A percentile compares a stretch with the other conserved stretches of the same genome.
These are phyloP conservation scores for Rhodocollybia butyracea DNA, from an alignment of 768 basidiomycete genomes.

Conservation along the genomic window DNA sequence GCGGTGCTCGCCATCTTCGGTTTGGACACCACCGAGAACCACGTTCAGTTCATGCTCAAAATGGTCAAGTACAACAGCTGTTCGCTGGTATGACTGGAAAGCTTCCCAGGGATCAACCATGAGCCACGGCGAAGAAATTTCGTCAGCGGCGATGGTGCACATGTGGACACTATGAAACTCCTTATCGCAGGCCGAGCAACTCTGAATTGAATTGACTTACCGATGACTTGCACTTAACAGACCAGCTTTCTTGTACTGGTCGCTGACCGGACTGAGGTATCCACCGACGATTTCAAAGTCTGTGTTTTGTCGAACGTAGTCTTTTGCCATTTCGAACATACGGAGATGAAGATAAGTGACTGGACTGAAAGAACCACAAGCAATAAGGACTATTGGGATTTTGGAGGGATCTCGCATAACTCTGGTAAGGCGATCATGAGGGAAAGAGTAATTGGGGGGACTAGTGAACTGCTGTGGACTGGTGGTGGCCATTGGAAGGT, in stretches of 20 bases:
- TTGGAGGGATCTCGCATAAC: conserved; percentile 59
- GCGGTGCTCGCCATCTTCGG: conserved; percentile 71
- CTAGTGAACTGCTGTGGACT: conserved; percentile 42
- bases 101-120: conserved; percentile 99
- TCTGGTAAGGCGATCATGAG: conserved; percentile 58
- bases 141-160: conserved; percentile 86
- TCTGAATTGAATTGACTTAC: conserved; percentile 46
- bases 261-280: conserved; percentile 94
- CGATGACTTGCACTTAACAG: conserved; percentile 84
- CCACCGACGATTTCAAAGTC: conserved; percentile 93
- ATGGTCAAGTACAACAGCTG: conserved; percentile 95
- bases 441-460: conserved; percentile 66
- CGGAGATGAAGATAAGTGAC: conserved; percentile 97
- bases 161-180: conserved; percentile 63
- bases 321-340: conserved; percentile 99
- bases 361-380: conserved; percentile 97
- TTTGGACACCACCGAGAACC: conserved; percentile 72
- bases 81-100: conserved; percentile 90
- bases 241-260: conserved; percentile 96
- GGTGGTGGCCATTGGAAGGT: conserved; percentile 1
- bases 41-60: conserved; percentile 94
- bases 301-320: conserved; percentile 90
- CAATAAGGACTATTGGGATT: conserved; percentile 91
- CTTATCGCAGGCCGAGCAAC: too few species aligned
- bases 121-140: conserved; percentile 81